Base-by-base conservation (phyloP, 768 basidiomycete genomes). In the Tricholoma sp. region DNA sequence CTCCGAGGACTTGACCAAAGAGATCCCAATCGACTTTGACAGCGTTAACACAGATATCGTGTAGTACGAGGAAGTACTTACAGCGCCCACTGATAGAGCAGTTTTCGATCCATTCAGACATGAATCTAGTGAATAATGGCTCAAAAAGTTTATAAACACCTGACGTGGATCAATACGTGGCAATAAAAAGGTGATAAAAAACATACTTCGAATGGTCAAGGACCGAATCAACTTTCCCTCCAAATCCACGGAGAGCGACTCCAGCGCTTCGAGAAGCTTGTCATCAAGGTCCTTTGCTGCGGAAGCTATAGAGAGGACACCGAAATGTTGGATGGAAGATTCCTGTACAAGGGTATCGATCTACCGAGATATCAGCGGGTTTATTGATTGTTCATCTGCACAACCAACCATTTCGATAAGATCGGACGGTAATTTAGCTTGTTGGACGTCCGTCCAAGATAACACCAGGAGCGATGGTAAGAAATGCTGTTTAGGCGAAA, bases 391-490 rank as follows among this genome's bases (percentile, higher is more conserved):
- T 47, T 20, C 6, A 32, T 41, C 37, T 24, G 15, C 15, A 45
- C 42, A 53, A 68, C 76, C 0, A 50, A 88, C 88, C 87, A 88
- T 86, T 37, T 77, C 75, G 34, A 72, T 64, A 48, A 89, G 78
- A 65, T 90, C 88, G 31, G 73, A 59, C 0, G 71, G 64, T 11
- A 71, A 62, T 9, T 69, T 67, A 3, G 71, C 61, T n/a, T 71
- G 65, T 31, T 73, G 74, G 24, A 67, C 73, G 37, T 79, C 80
- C 3, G 74, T 68, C 88, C 89, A 91, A 18, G 74, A 76, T 49
- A 91, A 69, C 4, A 85, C 69, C 15, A 91, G 55, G 2, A 91
- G 67, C 1, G 82, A 80, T 12, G 89, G 87, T 15, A 79, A 65
- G 60, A 84, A 91, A 67, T 82, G 80, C 17, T 81, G 80, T 49